Percentiles rank a stretch among this genome's conserved stretches.
These are phyloP conservation scores for Coleophoma cylindrospora DNA, from an alignment of 2,329 filamentous ascomycete species.

Conservation along the genomic window DNA sequence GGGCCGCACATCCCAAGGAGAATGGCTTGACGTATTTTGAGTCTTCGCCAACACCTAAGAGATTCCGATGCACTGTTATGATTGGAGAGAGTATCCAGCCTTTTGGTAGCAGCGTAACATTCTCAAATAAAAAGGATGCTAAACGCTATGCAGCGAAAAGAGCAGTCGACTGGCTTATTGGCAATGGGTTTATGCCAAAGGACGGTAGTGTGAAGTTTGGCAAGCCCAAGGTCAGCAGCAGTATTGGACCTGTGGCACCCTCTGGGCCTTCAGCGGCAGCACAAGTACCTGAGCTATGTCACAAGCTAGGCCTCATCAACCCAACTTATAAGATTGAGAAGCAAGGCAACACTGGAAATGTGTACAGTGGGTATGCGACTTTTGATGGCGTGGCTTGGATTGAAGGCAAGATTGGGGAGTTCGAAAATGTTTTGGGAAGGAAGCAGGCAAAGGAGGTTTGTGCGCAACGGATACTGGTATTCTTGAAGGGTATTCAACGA, in stretches of 20 bases:
- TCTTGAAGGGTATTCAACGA: slow-evolving; percentile 27
- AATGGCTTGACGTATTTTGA: slow-evolving; percentile 7
- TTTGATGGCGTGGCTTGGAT: slow-evolving; percentile 4
- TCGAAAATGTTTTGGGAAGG: slow-evolving; percentile 35
- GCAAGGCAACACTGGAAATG: neutral
- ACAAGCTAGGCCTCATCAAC: slow-evolving; percentile 1
- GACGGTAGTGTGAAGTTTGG: slow-evolving; percentile 17
- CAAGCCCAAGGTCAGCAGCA: slow-evolving; percentile 9
- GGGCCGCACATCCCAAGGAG: slow-evolving; percentile 8
- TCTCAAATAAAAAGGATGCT: slow-evolving; percentile 23
- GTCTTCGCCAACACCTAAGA: neutral
- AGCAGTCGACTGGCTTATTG: slow-evolving; percentile 25
- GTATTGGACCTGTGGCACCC: neutral
- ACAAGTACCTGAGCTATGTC: slow-evolving; percentile 3
- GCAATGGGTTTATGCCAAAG: slow-evolving; percentile 20
- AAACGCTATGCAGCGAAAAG: slow-evolving; percentile 25
- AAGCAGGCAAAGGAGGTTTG: slow-evolving; percentile 41
- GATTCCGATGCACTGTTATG: slow-evolving; percentile 11
- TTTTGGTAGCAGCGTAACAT: slow-evolving; percentile 14
- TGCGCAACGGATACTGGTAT: slow-evolving; percentile 29
- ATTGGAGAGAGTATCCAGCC: slow-evolving; percentile 14
- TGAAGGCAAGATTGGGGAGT: slow-evolving; percentile 15
- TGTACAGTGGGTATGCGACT: slow-evolving; percentile 7
- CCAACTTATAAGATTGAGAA: slow-evolving; percentile 5
- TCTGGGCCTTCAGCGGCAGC: neutral